Conservation (phyloP, 2,329 filamentous ascomycete species). For the Aspergillus persii region DNA sequence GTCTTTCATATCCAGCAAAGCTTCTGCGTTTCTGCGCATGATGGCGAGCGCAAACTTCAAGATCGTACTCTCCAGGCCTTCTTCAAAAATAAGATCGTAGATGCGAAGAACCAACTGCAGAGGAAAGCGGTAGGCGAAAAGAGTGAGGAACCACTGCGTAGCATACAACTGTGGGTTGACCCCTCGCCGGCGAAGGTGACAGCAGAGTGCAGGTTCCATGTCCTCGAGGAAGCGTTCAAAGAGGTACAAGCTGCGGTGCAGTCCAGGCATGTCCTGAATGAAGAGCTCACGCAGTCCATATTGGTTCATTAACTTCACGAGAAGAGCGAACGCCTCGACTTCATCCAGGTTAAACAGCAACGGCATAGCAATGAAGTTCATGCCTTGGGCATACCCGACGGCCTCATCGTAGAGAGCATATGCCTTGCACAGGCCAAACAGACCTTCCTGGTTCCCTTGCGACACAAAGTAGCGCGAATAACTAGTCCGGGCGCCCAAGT, state of each 20-base stretch:
- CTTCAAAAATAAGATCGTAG: slow-evolving; percentile 91
- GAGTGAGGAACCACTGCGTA: slow-evolving; percentile 96
- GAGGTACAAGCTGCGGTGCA: slow-evolving; percentile 90
- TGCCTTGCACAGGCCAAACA: slow-evolving; percentile 95
- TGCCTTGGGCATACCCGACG: slow-evolving; percentile 95
- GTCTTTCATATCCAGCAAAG: slow-evolving; percentile 79
- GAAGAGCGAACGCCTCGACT: slow-evolving; percentile 90
- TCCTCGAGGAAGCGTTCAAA: slow-evolving; percentile 95
- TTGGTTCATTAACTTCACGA: slow-evolving; percentile 94
- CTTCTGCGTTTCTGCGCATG: slow-evolving; percentile 87
- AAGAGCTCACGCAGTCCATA: slow-evolving; percentile 92
- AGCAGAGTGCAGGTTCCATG: slow-evolving; percentile 88
- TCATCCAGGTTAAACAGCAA: slow-evolving; percentile 96
- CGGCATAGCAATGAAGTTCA: slow-evolving; percentile 98
- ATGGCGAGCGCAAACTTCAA: slow-evolving; percentile 91
- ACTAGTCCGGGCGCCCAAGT: slow-evolving; percentile 87
- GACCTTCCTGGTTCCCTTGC: slow-evolving; percentile 84
- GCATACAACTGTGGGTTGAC: slow-evolving; percentile 93
- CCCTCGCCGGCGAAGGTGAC: slow-evolving; percentile 82
- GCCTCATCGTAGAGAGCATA: slow-evolving; percentile 93
- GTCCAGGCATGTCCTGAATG: slow-evolving; percentile 90
- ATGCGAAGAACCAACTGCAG: slow-evolving; percentile 93
- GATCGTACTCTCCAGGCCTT: slow-evolving; percentile 83
- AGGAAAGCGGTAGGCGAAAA: slow-evolving; percentile 98
- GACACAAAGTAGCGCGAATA: slow-evolving; percentile 95